Percentiles rank a stretch among this genome's conserved stretches.
These are phyloP conservation scores for Chytridium lagenaria DNA, from an alignment of 371 early-diverging fungal species.

Conservation along the genomic window DNA sequence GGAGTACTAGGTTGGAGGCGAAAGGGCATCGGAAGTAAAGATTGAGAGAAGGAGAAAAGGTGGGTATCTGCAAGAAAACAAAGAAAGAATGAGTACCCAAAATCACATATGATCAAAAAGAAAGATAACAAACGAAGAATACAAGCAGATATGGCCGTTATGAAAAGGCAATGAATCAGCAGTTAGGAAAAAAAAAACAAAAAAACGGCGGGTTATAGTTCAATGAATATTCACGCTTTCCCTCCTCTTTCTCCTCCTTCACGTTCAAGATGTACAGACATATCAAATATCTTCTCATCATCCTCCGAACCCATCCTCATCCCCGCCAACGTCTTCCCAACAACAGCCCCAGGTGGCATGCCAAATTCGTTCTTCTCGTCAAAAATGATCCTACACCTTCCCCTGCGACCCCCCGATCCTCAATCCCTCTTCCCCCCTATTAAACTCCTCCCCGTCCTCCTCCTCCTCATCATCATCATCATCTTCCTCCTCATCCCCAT, in stretches of 20 bases:
- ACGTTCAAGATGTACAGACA: neutral
- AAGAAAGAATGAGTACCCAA: too few relatives aligned
- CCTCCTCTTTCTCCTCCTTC: too few relatives aligned
- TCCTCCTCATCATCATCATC: conserved; percentile 5
- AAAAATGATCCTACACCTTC: neutral
- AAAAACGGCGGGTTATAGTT: neutral
- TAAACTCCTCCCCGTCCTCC: neutral
- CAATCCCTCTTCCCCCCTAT: neutral
- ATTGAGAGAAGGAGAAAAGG: too few relatives aligned
- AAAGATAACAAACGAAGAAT: neutral
- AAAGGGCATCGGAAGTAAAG: too few relatives aligned
- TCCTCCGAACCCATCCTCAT: neutral
- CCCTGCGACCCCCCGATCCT: neutral
- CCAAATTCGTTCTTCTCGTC: neutral
- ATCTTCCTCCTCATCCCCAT: neutral
- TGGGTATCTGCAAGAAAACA: too few relatives aligned
- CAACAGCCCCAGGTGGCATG: neutral
- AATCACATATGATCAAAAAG: neutral
- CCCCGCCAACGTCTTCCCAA: neutral
- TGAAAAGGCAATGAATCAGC: neutral
- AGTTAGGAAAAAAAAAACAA: neutral
- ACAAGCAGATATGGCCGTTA: neutral
- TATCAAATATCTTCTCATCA: neutral
- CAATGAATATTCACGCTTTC: neutral
- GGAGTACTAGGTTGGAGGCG: too few relatives aligned